Evolutionary conservation across 495 filamentous ascomycete genomes (phyloP).

Genomic region (Neurospora sp.): DNA sequence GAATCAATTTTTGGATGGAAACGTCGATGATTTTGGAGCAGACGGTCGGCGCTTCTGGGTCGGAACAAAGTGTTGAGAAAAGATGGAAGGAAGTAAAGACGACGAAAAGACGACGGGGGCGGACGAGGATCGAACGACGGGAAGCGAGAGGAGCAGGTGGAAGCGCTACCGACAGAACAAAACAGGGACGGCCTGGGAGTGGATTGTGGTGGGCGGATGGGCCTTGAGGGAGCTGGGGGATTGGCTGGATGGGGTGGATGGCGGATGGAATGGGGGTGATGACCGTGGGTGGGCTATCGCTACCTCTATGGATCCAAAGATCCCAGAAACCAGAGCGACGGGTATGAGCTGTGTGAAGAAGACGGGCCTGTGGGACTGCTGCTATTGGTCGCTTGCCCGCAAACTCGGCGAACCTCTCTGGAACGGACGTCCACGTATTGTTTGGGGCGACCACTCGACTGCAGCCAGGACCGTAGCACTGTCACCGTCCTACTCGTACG

Average conservation of each 20-base stretch:
- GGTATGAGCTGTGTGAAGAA: slow-evolving; percentile 11
- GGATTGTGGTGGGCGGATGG: background rate
- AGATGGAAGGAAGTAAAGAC: background rate
- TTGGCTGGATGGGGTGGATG: background rate
- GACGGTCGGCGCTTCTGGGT: background rate
- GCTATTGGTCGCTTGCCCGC: slow-evolving; percentile 15
- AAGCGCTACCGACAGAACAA: background rate
- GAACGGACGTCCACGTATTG: background rate
- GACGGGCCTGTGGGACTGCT: slow-evolving; percentile 12
- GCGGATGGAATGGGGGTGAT: slow-evolving; percentile 1
- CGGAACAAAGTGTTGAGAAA: background rate
- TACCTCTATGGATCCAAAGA: slow-evolving; percentile 6
- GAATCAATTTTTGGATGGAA: background rate
- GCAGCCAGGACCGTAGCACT: slow-evolving; percentile 12
- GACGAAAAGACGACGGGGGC: background rate
- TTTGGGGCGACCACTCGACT: slow-evolving; percentile 17
- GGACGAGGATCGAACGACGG: background rate
- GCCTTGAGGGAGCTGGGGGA: background rate
- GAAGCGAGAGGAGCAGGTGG: background rate
- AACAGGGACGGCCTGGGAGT: background rate
- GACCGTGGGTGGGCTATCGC: background rate
- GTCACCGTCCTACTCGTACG: background rate
- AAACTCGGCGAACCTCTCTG: background rate
- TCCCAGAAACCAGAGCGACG: slow-evolving; percentile 27
- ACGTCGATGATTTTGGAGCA: background rate